Evolutionary conservation across 345 rosid species (phyloP).

Genomic region (Viola odorata): DNA sequence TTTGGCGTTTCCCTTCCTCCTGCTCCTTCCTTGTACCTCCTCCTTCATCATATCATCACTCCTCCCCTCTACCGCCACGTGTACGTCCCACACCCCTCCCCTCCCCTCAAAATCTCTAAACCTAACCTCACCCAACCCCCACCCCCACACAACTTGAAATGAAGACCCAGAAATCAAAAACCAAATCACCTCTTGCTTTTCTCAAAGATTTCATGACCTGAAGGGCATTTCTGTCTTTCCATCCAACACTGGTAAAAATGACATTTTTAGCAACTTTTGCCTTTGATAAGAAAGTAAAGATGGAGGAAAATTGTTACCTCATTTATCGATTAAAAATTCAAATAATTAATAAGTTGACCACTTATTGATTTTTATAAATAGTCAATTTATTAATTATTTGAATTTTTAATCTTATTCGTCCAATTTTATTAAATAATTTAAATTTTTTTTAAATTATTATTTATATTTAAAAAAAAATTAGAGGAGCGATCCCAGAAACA

Average conservation of each 20-base stretch:
- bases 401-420: too few relatives aligned
- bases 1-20: background rate
- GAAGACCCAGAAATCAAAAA: background rate
- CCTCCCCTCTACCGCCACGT: slow-evolving; percentile 21
- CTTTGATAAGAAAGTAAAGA: slow-evolving; percentile 8
- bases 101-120: background rate
- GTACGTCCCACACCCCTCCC: slow-evolving; percentile 20
- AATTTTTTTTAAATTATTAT: too few relatives aligned
- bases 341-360: too few relatives aligned
- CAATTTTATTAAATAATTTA: too few relatives aligned
- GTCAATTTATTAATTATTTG: too few relatives aligned
- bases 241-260: background rate
- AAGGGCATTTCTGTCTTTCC: slow-evolving; percentile 11
- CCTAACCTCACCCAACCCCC: background rate
- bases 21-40: background rate
- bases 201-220: background rate
- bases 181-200: background rate
- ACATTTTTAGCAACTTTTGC: slow-evolving; percentile 23
- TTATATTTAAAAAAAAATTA: too few relatives aligned
- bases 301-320: slow-evolving; percentile 6
- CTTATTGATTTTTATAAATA: too few relatives aligned
- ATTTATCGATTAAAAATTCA: too few relatives aligned
- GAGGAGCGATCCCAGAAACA: background rate
- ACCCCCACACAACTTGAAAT: too few relatives aligned
- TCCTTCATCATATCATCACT: background rate